phyloP scores from a whole-genome alignment of 2,329 filamentous ascomycete genomes.

The Apiospora phragmitis region DNA sequence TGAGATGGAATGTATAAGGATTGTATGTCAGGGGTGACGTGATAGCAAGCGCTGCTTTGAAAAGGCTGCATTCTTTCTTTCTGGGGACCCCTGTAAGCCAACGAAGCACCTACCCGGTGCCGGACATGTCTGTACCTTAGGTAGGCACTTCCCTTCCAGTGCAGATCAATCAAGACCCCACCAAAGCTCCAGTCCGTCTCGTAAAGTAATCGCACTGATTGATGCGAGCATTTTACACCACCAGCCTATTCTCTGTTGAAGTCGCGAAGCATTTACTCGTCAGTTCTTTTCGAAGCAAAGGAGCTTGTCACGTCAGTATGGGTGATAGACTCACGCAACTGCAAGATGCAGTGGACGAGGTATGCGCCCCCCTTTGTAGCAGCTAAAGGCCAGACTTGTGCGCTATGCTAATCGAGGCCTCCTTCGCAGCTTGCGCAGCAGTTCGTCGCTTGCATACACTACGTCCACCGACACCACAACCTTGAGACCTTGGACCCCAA shows the following conservation, averaged over 20 bases:
- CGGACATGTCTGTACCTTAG: no score
- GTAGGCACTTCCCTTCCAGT: background rate
- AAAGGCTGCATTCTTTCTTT: background rate
- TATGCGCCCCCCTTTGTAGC: conserved; percentile 34
- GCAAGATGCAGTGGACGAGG: conserved; percentile 83
- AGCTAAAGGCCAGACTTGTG: background rate
- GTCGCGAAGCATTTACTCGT: background rate
- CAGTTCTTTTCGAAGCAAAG: background rate
- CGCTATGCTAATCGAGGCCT: background rate
- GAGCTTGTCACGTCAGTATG: conserved; percentile 45
- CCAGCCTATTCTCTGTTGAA: background rate
- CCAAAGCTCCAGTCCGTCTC: conserved; percentile 5
- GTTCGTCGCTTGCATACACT: conserved; percentile 67
- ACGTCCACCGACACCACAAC: conserved; percentile 68
- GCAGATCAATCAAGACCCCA: background rate
- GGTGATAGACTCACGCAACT: conserved; percentile 78
- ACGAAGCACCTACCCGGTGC: no score
- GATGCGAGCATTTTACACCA: background rate
- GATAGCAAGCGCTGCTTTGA: background rate
- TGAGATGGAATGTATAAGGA: background rate
- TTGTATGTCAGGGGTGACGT: background rate
- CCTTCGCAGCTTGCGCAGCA: conserved; percentile 61
- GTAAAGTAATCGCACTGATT: background rate
- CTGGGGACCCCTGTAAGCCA: background rate
- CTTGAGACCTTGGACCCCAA: conserved; percentile 58